Conservation (phyloP, 2,329 filamentous ascomycete genomes). For the Sporothrix variecibatus region DNA sequence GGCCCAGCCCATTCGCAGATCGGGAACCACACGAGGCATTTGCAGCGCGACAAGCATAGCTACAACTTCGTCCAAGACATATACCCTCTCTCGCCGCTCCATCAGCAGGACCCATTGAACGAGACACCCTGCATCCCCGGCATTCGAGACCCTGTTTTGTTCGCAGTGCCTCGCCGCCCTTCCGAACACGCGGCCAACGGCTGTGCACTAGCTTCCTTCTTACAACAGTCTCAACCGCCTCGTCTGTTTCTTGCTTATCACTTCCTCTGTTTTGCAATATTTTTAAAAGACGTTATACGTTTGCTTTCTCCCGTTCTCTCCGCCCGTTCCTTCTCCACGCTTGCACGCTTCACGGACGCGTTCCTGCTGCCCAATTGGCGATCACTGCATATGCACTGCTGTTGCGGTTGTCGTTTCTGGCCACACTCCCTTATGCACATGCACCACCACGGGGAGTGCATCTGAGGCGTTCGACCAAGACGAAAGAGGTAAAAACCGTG, state of each 20-base stretch:
- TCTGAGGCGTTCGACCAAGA: constrained; percentile 17
- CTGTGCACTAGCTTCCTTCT: constrained; percentile 16
- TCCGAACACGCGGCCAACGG: constrained; percentile 20
- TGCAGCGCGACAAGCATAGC: neutral
- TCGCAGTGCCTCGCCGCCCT: constrained; percentile 6
- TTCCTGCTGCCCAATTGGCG: constrained; percentile 33
- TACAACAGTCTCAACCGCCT: neutral
- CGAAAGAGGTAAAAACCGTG: constrained; percentile 8
- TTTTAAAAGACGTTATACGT: neutral
- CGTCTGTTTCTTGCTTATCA: neutral
- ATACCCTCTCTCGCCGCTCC: neutral
- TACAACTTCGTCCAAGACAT: neutral
- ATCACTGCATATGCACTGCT: constrained; percentile 44
- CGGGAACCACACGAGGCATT: constrained; percentile 7
- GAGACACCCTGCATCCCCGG: constrained; percentile 10
- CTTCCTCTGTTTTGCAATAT: neutral
- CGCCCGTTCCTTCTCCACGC: constrained; percentile 2
- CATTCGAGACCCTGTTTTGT: constrained; percentile 1
- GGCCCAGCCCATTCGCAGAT: neutral
- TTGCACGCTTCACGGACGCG: constrained; percentile 22
- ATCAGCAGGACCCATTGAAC: neutral
- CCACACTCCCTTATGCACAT: constrained; percentile 23
- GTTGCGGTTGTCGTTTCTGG: neutral
- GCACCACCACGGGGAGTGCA: constrained; percentile 27
- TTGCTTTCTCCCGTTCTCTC: neutral